Evolutionary conservation across 257 asterid species (phyloP).

Genomic region (Agastache rugosa): DNA sequence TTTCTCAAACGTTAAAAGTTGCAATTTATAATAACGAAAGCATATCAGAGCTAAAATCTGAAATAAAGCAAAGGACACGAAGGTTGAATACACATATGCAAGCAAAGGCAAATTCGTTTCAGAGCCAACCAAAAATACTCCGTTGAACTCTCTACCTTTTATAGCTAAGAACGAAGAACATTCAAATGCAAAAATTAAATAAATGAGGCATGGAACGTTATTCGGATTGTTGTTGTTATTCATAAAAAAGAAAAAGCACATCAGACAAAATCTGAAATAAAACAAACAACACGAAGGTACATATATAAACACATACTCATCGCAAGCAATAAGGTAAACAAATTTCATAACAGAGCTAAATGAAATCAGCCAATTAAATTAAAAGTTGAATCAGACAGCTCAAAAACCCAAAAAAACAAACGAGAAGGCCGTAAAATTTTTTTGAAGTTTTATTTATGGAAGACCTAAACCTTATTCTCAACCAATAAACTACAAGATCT

Average conservation of each 20-base stretch:
- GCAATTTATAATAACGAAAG: not conserved
- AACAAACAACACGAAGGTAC: not conserved
- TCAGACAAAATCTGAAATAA: not conserved
- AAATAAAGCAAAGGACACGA: not conserved
- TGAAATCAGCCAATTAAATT: not conserved
- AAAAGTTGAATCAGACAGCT: not conserved
- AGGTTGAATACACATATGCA: not conserved
- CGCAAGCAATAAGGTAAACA: not conserved
- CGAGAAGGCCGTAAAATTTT: not conserved
- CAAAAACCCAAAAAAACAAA: not conserved
- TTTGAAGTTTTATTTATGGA: too few species aligned
- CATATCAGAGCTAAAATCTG: not conserved
- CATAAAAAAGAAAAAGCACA: too few species aligned
- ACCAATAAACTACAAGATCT: not conserved
- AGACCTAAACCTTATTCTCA: not conserved
- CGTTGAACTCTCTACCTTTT: too few species aligned
- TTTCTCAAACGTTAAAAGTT: not conserved
- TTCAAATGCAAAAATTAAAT: not conserved
- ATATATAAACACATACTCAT: not conserved
- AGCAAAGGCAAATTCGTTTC: not conserved
- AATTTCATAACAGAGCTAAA: not conserved
- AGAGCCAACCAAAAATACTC: not conserved
- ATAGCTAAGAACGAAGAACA: not conserved
- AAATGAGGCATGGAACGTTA: too few species aligned
- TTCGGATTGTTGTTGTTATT: too few species aligned